Percentiles rank a stretch among this genome's conserved stretches.
Evolutionary conservation across 805 yeast species (phyloP).

Genomic region (Teunomyces tritomae): DNA sequence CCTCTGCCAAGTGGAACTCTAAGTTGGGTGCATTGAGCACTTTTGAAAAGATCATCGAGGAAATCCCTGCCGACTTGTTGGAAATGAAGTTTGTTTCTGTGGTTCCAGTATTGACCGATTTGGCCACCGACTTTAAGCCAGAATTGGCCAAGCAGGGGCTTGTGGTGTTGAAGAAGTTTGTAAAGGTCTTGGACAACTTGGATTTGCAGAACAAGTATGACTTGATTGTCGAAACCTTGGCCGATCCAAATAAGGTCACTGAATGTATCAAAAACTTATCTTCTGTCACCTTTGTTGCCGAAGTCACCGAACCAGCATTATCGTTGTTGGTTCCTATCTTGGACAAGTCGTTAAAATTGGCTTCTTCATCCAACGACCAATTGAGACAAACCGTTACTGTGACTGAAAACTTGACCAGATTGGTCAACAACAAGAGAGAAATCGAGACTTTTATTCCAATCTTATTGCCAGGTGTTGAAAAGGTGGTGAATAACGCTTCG

Average conservation of each 20-base stretch:
- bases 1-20: constrained; percentile 92
- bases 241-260: constrained; percentile 86
- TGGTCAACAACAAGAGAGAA: constrained; percentile 91
- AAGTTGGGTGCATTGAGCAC: constrained; percentile 76
- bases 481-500: constrained; percentile 85
- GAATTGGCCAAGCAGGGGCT: constrained; percentile 87
- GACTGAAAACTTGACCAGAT: constrained; percentile 90
- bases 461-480: constrained; percentile 86
- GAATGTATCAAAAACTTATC: constrained; percentile 85
- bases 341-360: constrained; percentile 80
- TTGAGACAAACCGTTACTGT: constrained; percentile 95
- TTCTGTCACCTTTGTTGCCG: constrained; percentile 95
- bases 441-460: constrained; percentile 84
- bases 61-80: constrained; percentile 79
- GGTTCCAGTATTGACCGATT: constrained; percentile 82
- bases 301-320: constrained; percentile 94
- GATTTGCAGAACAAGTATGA: constrained; percentile 87
- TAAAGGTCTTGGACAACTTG: constrained; percentile 83
- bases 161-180: constrained; percentile 65
- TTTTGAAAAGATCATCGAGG: constrained; percentile 71
- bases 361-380: constrained; percentile 92
- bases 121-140: constrained; percentile 94
- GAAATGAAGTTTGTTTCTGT: constrained; percentile 76
- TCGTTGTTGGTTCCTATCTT: constrained; percentile 89
- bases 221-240: constrained; percentile 78